Percentiles rank a stretch among this genome's conserved stretches.
phyloP scores from a whole-genome alignment of 2,329 filamentous ascomycete species.

The Penicillium glabrum region DNA sequence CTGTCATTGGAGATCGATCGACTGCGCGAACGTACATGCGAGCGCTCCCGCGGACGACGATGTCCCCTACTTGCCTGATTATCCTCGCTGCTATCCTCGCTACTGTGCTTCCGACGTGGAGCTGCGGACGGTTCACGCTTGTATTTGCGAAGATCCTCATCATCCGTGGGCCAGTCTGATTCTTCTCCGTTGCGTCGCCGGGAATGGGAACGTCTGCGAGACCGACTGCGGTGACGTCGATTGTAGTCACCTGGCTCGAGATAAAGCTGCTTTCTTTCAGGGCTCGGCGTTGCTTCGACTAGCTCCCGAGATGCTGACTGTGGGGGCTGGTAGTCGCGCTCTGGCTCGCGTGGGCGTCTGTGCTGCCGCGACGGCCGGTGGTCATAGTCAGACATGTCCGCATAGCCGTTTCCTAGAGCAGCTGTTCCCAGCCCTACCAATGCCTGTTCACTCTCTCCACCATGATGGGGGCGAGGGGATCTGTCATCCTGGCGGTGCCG shows the following conservation, averaged over 20 bases:
- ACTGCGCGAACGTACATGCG: constrained; percentile 25
- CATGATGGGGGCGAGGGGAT: constrained; percentile 16
- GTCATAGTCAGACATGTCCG: constrained; percentile 33
- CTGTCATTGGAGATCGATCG: constrained; percentile 17
- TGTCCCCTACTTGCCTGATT: constrained; percentile 8
- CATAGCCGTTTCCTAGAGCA: constrained; percentile 36
- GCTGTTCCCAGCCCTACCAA: constrained; percentile 37
- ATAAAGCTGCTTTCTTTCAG: constrained; percentile 15
- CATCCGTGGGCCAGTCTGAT: constrained; percentile 31
- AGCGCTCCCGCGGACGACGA: constrained; percentile 21
- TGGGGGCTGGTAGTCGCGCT: constrained; percentile 15
- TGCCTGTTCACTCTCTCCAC: constrained; percentile 12
- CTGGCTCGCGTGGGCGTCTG: constrained; percentile 24
- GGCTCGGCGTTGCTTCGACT: constrained; percentile 1
- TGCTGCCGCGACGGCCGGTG: constrained; percentile 21
- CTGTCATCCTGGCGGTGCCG: constrained; percentile 24
- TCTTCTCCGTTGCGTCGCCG: constrained; percentile 25
- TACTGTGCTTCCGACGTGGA: constrained; percentile 23
- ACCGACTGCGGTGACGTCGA: constrained; percentile 23
- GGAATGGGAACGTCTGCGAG: constrained; percentile 23
- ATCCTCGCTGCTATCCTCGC: constrained; percentile 26
- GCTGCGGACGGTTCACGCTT: constrained; percentile 26
- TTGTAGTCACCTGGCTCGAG: constrained; percentile 18
- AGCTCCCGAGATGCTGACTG: constrained; percentile 15
- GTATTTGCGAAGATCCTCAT: constrained; percentile 34